Conservation (phyloP, 345 rosid species). For the Cardamine resedifolia region DNA sequence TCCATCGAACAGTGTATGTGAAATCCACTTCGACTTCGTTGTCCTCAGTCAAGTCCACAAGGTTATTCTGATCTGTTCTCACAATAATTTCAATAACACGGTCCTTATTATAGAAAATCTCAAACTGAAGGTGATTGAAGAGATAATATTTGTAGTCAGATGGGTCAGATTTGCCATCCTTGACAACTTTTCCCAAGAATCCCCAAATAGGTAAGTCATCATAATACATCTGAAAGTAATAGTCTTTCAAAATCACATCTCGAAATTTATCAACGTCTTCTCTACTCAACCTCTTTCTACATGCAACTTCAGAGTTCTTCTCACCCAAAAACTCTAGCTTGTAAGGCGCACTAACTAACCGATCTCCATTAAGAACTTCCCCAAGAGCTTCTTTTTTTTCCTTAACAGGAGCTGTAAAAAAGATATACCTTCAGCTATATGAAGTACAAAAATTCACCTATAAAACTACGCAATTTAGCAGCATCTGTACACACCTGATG, state of each 20-base stretch:
- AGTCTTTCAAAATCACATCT: constrained; percentile 46
- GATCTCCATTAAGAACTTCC: constrained; percentile 68
- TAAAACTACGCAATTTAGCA: not conserved
- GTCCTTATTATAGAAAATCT: constrained; percentile 51
- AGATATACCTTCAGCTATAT: not conserved
- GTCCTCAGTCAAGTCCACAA: constrained; percentile 53
- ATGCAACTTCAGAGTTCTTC: constrained; percentile 47
- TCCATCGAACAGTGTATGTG: constrained; percentile 53
- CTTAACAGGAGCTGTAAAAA: constrained; percentile 35
- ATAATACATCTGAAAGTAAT: constrained; percentile 64
- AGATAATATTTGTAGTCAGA: constrained; percentile 47
- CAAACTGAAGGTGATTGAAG: constrained; percentile 51
- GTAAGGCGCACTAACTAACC: constrained; percentile 66
- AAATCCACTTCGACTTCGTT: constrained; percentile 53
- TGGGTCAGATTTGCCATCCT: constrained; percentile 43
- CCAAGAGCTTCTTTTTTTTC: constrained; percentile 63
- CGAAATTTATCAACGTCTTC: constrained; percentile 46
- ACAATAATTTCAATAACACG: constrained; percentile 51
- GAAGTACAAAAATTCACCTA: not conserved
- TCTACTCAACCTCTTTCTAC: constrained; percentile 45
- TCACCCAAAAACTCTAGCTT: constrained; percentile 46
- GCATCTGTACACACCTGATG: constrained; percentile 42
- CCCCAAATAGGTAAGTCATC: constrained; percentile 64
- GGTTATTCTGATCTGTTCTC: constrained; percentile 43
- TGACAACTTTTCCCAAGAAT: constrained; percentile 55